phyloP scores from a whole-genome alignment of 2,329 filamentous ascomycete genomes.

The Ceratocystis lukuohia region DNA sequence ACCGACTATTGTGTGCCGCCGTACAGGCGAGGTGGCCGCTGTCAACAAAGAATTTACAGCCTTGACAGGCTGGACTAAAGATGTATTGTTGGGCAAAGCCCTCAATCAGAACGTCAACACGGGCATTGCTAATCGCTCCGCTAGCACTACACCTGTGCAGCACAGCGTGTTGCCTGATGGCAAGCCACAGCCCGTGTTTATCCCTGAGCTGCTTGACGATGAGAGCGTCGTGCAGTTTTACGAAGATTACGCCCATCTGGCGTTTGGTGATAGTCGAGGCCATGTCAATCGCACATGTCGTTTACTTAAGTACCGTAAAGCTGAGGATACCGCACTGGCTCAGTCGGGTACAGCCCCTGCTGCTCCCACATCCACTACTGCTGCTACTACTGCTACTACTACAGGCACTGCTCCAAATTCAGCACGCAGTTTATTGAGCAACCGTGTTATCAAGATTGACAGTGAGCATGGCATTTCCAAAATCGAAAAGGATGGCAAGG shows the following conservation, averaged over 20 bases:
- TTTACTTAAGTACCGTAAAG: conserved; percentile 70
- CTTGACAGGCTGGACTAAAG: conserved; percentile 84
- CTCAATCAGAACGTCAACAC: conserved; percentile 78
- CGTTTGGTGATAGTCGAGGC: conserved; percentile 80
- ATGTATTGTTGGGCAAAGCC: conserved; percentile 75
- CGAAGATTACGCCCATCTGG: conserved; percentile 83
- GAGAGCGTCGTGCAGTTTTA: conserved; percentile 91
- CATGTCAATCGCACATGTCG: conserved; percentile 73
- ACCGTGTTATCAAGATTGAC: conserved; percentile 48
- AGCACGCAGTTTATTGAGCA: conserved; percentile 39
- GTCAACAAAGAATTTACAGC: conserved; percentile 96
- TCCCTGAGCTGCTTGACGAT: conserved; percentile 86
- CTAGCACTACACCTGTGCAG: conserved; percentile 39
- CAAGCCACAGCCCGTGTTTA: conserved; percentile 64
- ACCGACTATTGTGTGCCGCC: conserved; percentile 79
- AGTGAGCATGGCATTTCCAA: conserved; percentile 68
- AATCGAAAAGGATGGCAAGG: conserved; percentile 75
- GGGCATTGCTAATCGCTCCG: conserved; percentile 37
- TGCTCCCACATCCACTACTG: conserved; percentile 21
- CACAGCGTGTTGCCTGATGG: conserved; percentile 31
- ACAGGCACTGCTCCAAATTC: conserved; percentile 10
- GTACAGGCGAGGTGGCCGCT: conserved; percentile 87
- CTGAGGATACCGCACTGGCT: conserved; percentile 20
- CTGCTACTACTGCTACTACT: conserved; percentile 22
- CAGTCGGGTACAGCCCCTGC: background rate